Evolutionary conservation across 495 filamentous ascomycete genomes (phyloP), one percentile per base, ranked within the genome.

Genomic region (Entonaema liquescens): DNA sequence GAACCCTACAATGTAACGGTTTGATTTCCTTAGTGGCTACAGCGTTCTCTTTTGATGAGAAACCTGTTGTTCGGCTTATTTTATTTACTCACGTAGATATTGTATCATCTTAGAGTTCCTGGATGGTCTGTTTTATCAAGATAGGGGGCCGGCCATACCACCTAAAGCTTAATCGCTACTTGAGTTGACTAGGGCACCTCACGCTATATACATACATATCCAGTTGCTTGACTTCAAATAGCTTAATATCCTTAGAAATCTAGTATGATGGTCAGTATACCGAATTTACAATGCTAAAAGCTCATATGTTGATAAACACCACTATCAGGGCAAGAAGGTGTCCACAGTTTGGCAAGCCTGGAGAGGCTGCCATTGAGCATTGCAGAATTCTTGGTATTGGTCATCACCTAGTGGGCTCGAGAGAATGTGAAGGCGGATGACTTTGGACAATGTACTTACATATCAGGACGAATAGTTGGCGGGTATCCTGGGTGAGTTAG

Each of bases 381-480:
- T 86, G 84, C 84, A 86, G 84, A 86, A 85, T 83, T 83, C 83
- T 81, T 82, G 67, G 74, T 71, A 76, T 74, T 81, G 77, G 15
- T 84, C 80, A 84, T 84, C 84, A 85, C 79, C 23, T 64, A 36
- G 69, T 66, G 57, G 62, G 36, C 60, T 67, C 29, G 23, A 13
- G 23, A 42, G 13, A 28, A 23, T 19, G 36, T 11, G 6, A 36
- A 29, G 17, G 15, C 49, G 15, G 5, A 53, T 9, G 12, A 15
- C 25, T 53, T n/a, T 29, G 6, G n/a, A 15, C 4, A 28, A 28
- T 53, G 23, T 15, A 53, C 23, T 26, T 53, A 28, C 50, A 8
- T 53, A 8, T 28, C 13, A n/a, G 1, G 9, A 26, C 4, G 15
- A 29, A 53, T n/a, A 53, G 50, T n/a, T 29, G 50, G 28, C 5